Percentiles rank a stretch among this genome's conserved stretches.
These are phyloP conservation scores for Lichtheimia hyalospora DNA, from an alignment of 371 early-diverging fungal genomes.

Conservation along the genomic window DNA sequence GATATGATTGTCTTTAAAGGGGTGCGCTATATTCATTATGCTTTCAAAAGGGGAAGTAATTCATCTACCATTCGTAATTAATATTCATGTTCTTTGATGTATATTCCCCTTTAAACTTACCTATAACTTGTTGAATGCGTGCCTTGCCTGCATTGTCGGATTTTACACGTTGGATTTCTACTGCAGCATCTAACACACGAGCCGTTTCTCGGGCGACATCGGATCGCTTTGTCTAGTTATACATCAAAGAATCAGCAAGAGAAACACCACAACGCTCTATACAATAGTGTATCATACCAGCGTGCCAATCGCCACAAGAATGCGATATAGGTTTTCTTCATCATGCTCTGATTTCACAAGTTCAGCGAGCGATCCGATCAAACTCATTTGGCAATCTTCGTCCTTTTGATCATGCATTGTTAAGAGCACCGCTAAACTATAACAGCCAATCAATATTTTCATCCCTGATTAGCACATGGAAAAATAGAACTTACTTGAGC, in stretches of 20 bases:
- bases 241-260: neutral
- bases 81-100: no score
- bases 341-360: conserved; percentile 49
- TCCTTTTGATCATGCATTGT: conserved; percentile 30
- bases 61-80: no score
- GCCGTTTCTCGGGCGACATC: conserved; percentile 30
- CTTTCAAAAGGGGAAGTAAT: no score
- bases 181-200: conserved; percentile 31
- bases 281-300: conserved; percentile 30
- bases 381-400: conserved; percentile 46
- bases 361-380: conserved; percentile 42
- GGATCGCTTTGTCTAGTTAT: conserved; percentile 23
- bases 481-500: conserved; percentile 30
- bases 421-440: conserved; percentile 36
- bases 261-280: neutral
- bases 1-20: no score
- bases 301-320: conserved; percentile 60
- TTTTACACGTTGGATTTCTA: conserved; percentile 18
- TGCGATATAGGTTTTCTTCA: conserved; percentile 57
- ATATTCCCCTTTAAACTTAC: conserved; percentile 4
- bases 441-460: neutral
- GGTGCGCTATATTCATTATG: no score
- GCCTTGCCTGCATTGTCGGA: conserved; percentile 6
- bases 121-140: conserved; percentile 18
- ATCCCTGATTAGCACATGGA: no score